phyloP scores from a whole-genome alignment of 164 flowering plant genomes.

The Piper longum region DNA sequence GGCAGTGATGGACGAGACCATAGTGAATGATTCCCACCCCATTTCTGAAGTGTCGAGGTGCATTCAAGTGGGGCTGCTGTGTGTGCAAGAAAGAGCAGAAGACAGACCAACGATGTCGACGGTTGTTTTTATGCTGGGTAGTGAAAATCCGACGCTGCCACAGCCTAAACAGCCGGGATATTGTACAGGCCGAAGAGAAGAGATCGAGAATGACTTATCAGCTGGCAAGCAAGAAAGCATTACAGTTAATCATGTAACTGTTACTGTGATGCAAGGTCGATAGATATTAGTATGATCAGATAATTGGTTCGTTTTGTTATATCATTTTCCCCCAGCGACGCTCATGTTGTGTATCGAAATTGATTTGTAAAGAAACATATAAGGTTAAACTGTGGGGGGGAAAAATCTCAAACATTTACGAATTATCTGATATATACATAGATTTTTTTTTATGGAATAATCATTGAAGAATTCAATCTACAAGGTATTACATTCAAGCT shows the following conservation, averaged over 20 bases:
- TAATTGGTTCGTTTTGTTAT: background rate
- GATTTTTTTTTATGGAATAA: background rate
- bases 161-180: constrained; percentile 18
- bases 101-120: constrained; percentile 8
- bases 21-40: background rate
- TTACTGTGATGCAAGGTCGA: constrained; percentile 5
- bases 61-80: constrained; percentile 10
- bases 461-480: no score
- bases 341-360: background rate
- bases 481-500: no score
- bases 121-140: constrained; percentile 6
- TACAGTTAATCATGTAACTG: constrained; percentile 5
- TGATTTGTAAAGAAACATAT: no score
- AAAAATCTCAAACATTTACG: background rate
- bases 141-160: constrained; percentile 8
- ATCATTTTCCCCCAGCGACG: background rate
- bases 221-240: background rate
- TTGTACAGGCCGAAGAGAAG: constrained; percentile 8
- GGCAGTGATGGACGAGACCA: constrained; percentile 5
- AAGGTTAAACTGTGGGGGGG: background rate
- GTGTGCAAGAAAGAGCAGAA: constrained; percentile 9
- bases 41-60: background rate
- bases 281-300: background rate
- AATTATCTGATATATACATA: background rate
- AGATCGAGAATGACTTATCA: background rate